Conservation (phyloP, 1,284 basidiomycete genomes). For the Rhodotorula sp. region DNA sequence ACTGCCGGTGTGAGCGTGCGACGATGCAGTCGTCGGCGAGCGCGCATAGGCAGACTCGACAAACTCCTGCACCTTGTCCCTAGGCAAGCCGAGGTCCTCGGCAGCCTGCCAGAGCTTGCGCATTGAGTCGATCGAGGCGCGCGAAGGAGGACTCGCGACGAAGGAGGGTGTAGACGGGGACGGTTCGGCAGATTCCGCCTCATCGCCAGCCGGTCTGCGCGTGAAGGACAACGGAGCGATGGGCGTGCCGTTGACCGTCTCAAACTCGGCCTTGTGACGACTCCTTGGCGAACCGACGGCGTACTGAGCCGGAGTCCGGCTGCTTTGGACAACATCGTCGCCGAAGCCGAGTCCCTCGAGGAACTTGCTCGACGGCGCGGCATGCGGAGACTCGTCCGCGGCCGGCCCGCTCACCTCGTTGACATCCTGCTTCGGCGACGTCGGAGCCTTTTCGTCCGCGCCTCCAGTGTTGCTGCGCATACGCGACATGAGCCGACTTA, state of each 20-base stretch:
- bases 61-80: slow-evolving; percentile 30
- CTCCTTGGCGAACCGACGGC: not conserved
- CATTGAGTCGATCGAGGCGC: slow-evolving; percentile 31
- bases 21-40: slow-evolving; percentile 19
- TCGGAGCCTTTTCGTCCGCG: not conserved
- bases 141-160: not conserved
- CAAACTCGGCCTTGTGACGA: not conserved
- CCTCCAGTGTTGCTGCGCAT: not conserved
- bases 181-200: too few relatives aligned
- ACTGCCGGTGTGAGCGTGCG: slow-evolving; percentile 10
- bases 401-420: not conserved
- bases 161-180: too few relatives aligned
- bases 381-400: not conserved
- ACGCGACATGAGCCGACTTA: slow-evolving; percentile 1
- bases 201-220: too few relatives aligned
- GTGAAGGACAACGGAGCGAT: slow-evolving; percentile 4
- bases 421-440: not conserved
- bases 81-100: slow-evolving; percentile 32
- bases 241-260: slow-evolving; percentile 20
- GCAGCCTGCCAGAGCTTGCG: slow-evolving; percentile 28
- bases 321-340: not conserved
- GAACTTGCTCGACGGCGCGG: slow-evolving; percentile 2
- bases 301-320: slow-evolving; percentile 4
- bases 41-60: slow-evolving; percentile 32
- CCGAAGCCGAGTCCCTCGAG: slow-evolving; percentile 11